These are phyloP conservation scores for Bipolaris oryzae DNA, from an alignment of 2,329 filamentous ascomycete genomes.

Conservation along the genomic window DNA sequence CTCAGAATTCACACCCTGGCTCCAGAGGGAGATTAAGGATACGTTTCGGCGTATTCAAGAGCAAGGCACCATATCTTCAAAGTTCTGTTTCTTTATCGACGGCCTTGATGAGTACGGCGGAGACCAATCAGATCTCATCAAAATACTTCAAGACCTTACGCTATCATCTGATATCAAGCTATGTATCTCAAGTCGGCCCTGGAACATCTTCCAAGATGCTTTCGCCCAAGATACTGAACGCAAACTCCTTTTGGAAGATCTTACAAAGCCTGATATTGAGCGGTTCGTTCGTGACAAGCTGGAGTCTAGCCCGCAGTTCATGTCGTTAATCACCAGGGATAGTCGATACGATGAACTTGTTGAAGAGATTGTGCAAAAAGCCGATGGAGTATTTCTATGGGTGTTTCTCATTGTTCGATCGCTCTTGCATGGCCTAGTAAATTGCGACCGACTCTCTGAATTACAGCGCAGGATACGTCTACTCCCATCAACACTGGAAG, in stretches of 20 bases:
- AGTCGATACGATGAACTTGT: not conserved
- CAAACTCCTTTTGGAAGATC: not conserved
- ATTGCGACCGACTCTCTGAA: not conserved
- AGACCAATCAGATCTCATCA: not conserved
- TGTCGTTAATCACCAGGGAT: not conserved
- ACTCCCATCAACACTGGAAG: not conserved
- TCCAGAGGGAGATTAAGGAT: not conserved
- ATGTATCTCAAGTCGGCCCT: not conserved
- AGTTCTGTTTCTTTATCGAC: not conserved
- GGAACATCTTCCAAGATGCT: not conserved
- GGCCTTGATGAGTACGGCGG: not conserved
- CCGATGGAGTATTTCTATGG: not conserved
- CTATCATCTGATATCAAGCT: not conserved
- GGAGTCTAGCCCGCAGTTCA: not conserved
- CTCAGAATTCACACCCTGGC: not conserved
- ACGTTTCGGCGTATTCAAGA: not conserved
- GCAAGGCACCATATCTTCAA: not conserved
- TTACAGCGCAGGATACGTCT: not conserved
- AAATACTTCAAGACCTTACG: not conserved
- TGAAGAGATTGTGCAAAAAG: not conserved
- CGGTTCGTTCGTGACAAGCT: not conserved
- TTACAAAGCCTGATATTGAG: not conserved
- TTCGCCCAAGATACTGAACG: not conserved
- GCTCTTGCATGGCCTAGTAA: not conserved
- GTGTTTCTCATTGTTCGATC: not conserved